Evolutionary conservation across 2,329 filamentous ascomycete species (phyloP).

Genomic region (Exophiala viscosa): DNA sequence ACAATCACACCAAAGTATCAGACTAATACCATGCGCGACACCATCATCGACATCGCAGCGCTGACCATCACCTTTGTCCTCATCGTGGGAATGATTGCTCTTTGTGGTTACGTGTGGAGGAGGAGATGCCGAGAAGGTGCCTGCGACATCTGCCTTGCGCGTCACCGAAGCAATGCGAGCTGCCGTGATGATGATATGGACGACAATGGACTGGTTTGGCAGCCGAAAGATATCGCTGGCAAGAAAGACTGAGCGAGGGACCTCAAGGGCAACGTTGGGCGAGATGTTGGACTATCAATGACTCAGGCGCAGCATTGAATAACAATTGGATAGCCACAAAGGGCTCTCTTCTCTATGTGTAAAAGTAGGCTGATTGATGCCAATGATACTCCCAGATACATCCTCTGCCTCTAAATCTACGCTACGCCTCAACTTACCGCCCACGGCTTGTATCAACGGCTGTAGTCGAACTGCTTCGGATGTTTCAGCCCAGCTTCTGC

Average conservation of each 20-base stretch:
- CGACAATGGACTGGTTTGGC: not conserved
- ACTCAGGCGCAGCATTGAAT: too few relatives aligned
- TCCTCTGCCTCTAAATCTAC: too few relatives aligned
- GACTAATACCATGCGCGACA: not conserved
- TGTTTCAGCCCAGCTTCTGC: too few relatives aligned
- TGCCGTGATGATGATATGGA: conserved; percentile 1
- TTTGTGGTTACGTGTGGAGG: not conserved
- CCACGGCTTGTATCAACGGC: too few relatives aligned
- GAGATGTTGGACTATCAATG: not conserved
- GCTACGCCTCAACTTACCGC: too few relatives aligned
- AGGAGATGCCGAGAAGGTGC: conserved; percentile 1
- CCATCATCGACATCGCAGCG: conserved; percentile 1
- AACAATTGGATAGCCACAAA: too few relatives aligned
- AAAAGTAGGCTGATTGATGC: too few relatives aligned
- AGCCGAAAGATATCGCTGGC: not conserved
- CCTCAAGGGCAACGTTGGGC: not conserved
- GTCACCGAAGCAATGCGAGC: conserved; percentile 1
- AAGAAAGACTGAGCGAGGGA: not conserved
- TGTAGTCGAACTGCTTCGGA: too few relatives aligned
- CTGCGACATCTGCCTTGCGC: not conserved
- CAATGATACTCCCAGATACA: too few relatives aligned
- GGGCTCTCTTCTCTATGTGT: too few relatives aligned
- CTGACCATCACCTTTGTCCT: not conserved
- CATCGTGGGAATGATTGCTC: not conserved
- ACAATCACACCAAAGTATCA: not conserved